Evolutionary conservation across 129 eudicot species (phyloP), one percentile per base, ranked within the genome.

Genomic region (Rutidosis leptorrhynchoides): DNA sequence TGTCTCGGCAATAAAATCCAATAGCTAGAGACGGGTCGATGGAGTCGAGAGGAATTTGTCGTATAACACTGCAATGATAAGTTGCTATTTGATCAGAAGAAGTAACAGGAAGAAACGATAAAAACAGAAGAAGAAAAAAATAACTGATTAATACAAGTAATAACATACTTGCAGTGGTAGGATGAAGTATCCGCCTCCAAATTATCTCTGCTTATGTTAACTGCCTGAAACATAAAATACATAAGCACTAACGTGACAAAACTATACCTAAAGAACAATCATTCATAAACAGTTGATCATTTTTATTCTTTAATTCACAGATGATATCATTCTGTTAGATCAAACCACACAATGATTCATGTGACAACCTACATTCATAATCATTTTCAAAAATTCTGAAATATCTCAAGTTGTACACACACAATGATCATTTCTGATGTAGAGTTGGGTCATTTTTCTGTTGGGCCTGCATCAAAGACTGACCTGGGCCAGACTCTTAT

Each of bases 1-100:
- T 88, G 84, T 93, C 92, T 62, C 82, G 86, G 87, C 99, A 93
- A 33, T 93, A 93, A 79, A 93, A 93, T 65, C 99, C 99, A 33
- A 93, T 88, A 28, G 99, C 96, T 79, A 93, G 78, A 22, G 99
- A 93, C 30, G 99, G 90, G 74, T 93, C 99, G 45, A 93, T 80
- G 33, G 87, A 89, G 49, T 89, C 96, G 4, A 93, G 82, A 3
- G 95, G 83, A 48, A 93, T 76, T 56, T 93, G 92, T 20, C 95
- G 78, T 68, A 86, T 52, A 55, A 79, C 76, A 71, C 99, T 93
- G 93, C 26, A 58, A 21, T 35, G 63, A 40, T 12, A 60, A 15
- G 51, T 65, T 45, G 17, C 22, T 40, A 7, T n/a, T n/a, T 15
- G 37, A 42, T 68, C 27, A 10, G 60, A 71, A n/a, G n/a, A n/a